Evolutionary conservation across 2,329 filamentous ascomycete genomes (phyloP), one percentile per base, ranked within the genome.

Genomic region (Pseudopyrenochaeta lycopersici): DNA sequence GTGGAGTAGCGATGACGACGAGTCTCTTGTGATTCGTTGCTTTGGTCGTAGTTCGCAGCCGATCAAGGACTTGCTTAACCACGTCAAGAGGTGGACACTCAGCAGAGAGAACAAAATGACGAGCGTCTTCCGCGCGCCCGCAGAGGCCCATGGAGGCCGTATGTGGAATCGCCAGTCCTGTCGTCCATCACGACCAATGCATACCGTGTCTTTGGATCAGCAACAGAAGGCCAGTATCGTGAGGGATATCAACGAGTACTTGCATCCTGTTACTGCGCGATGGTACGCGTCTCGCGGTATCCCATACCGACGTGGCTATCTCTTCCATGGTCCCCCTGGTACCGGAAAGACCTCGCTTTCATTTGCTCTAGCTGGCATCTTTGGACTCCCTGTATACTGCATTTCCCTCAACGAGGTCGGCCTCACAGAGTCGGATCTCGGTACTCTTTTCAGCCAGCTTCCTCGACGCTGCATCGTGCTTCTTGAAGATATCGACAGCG

Each of bases 241-340:
- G 9, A 78, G 79, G 21, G 91, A 95, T 64, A 88, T 94, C 66
- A 90, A 90, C 61, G 90, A 92, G 63, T 94, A 91, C 59, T 80
- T 95, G 0, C 85, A 91, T 48, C 89, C 90, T 0, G 78, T 81
- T 1, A 90, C 87, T 0, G 84, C 86, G 1, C 81, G 87, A n/a
- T 96, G 91, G 91, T 96, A 97, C 70, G 83, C 88, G 0, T 89
- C 91, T 62, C 84, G 91, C 6, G 92, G 92, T 1, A 94, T 96
- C 27, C 92, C 92, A 0, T 96, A 96, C 71, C 85, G 92, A 12
- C 84, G 92, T 4, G 92, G 92, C 0, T 96, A 95, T 67, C 83
- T 96, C 0, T 85, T 96, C 14, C 82, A 93, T 60, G 92, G 92
- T 0, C 90, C 91, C 0, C 90, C 90, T 0, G 90, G 91, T 1